Base-by-base conservation (phyloP, 2,329 filamentous ascomycete species). In the Penicillium concentricum region DNA sequence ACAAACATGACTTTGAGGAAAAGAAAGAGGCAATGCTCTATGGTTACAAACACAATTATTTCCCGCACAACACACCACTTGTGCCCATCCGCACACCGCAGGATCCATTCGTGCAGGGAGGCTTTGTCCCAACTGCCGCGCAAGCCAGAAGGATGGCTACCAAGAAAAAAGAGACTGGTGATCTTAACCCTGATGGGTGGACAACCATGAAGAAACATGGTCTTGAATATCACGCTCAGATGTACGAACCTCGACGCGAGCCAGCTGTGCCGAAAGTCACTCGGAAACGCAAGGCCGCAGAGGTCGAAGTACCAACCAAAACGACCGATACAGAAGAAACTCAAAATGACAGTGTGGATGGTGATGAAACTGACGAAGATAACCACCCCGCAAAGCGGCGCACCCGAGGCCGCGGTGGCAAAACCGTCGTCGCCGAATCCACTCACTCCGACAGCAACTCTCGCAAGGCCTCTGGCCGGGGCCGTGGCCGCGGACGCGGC, bases 1-100 rank as follows among this genome's bases (percentile, higher is more conserved):
- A 60, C 42, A 47, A 57, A 12, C 51, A 41, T 35, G 62, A 83
- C 3, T 85, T 78, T 58, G 83, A 85, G 64, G 84, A 84, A 61
- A 81, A 81, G 69, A 85, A 85, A 61, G 84, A 87, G 71, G 79
- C 84, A 1, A 79, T 81, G 56, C 72, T 87, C 0, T 87, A 87
- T 65, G 82, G 82, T 54, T 87, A 86, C 67, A 78, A 76, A 34
- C 83, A 83, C 66, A 82, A 84, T 59, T 70, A 80, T 0, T 81
- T 81, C 62, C 70, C 72, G 35, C 61, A 67, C 35, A 74, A 76
- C 51, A 69, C 73, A 37, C 79, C 79, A n/a, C 74, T 72, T 51
- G 7, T 46, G 1, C 48, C 59, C 12, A 58, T 44, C n/a, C 61
- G 64, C 45, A 41, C 44, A 9, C 56, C 51, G 6, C 84, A 86